Evolutionary conservation across 805 yeast genomes (phyloP).

Genomic region (Torulaspora maleeae): DNA sequence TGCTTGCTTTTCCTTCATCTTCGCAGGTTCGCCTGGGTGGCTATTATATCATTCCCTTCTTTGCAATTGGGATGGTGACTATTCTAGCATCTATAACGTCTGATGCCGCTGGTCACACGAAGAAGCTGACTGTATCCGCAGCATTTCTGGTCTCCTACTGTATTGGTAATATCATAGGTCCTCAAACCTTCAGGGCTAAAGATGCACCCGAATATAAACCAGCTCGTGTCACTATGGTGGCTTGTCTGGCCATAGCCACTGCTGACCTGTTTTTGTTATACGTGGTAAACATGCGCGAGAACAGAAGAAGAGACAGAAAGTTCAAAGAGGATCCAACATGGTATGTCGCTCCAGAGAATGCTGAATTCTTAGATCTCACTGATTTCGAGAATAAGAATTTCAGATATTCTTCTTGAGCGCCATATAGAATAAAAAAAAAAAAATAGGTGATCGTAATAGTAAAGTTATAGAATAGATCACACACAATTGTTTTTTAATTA

Average conservation of each 20-base stretch:
- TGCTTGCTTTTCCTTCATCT: conserved; percentile 42
- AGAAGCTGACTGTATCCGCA: conserved; percentile 56
- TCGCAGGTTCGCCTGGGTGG: conserved; percentile 39
- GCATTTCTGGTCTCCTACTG: conserved; percentile 59
- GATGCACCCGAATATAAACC: conserved; percentile 56
- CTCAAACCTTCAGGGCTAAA: conserved; percentile 57
- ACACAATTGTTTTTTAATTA: no score
- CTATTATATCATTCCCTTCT: conserved; percentile 35
- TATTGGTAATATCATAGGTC: conserved; percentile 65
- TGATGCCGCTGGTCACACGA: conserved; percentile 68
- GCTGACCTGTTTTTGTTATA: conserved; percentile 34
- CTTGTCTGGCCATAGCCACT: conserved; percentile 42
- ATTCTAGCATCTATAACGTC: conserved; percentile 36
- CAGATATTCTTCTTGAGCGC: conserved; percentile 30
- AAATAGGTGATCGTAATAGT: neutral
- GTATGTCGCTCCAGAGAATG: conserved; percentile 21
- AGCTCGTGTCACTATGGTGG: conserved; percentile 50
- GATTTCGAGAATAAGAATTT: conserved; percentile 43
- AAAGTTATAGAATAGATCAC: no score
- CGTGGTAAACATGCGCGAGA: conserved; percentile 36
- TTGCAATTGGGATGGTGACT: conserved; percentile 37
- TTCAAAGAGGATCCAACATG: conserved; percentile 14
- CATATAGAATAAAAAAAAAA: no score
- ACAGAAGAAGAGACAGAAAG: conserved; percentile 40
- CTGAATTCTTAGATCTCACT: conserved; percentile 42